Percentiles rank a stretch among this genome's conserved stretches.
These are phyloP conservation scores for Trametes meyenii DNA, from an alignment of 768 basidiomycete genomes.

Conservation along the genomic window DNA sequence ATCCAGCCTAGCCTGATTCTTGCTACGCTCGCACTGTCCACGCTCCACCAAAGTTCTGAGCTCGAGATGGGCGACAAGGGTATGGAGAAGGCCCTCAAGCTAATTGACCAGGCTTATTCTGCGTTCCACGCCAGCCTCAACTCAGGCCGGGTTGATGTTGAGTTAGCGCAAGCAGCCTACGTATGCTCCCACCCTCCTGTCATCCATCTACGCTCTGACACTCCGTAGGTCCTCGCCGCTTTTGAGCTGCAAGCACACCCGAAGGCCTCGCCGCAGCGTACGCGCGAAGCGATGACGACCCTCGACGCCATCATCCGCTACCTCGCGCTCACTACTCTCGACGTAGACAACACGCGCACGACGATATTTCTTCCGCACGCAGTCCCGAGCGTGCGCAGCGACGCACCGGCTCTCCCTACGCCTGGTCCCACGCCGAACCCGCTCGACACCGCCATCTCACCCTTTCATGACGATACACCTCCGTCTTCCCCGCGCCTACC, in stretches of 20 bases:
- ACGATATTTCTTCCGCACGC: slow-evolving; percentile 13
- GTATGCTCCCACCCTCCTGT: slow-evolving; percentile 26
- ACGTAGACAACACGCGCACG: slow-evolving; percentile 52
- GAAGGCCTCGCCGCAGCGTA: slow-evolving; percentile 51
- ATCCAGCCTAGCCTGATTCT: slow-evolving; percentile 71
- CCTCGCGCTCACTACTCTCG: slow-evolving; percentile 61
- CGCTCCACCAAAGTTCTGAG: slow-evolving; percentile 70
- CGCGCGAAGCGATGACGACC: slow-evolving; percentile 55
- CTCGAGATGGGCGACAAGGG: slow-evolving; percentile 49
- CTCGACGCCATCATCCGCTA: slow-evolving; percentile 68
- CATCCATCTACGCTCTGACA: too few species aligned
- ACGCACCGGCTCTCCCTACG: slow-evolving; percentile 42
- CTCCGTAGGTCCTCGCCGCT: slow-evolving; percentile 60
- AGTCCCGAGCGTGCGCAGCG: slow-evolving; percentile 5
- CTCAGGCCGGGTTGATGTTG: slow-evolving; percentile 72
- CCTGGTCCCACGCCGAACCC: slow-evolving; percentile 64
- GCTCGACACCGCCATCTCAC: slow-evolving; percentile 29
- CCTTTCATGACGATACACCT: not conserved
- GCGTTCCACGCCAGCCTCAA: slow-evolving; percentile 71
- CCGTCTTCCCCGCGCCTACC: too few species aligned
- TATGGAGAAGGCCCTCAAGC: slow-evolving; percentile 56
- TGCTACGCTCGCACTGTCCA: slow-evolving; percentile 61
- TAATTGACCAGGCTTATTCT: slow-evolving; percentile 68
- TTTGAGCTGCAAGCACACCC: slow-evolving; percentile 78
- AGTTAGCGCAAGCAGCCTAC: slow-evolving; percentile 72